These are phyloP conservation scores for Pachysandra terminalis DNA, from an alignment of 164 flowering plant species.

Conservation along the genomic window DNA sequence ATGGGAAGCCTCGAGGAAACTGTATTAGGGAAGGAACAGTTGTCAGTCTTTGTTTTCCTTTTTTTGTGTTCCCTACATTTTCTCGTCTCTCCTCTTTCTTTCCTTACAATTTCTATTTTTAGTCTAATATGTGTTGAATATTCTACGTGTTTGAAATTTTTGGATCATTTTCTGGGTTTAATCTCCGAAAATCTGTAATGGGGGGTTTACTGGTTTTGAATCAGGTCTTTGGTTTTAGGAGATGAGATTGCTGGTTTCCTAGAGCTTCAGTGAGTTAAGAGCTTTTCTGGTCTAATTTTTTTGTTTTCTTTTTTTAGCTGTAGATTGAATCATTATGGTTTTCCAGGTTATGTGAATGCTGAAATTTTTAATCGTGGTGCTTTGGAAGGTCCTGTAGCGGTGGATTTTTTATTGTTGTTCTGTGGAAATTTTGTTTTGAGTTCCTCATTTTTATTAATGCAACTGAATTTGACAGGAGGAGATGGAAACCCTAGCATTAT, in stretches of 20 bases:
- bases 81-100: no score
- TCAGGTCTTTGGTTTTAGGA: neutral
- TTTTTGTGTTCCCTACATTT: no score
- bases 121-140: neutral
- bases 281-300: neutral
- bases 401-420: slow-evolving; percentile 3
- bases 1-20: no score
- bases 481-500: neutral
- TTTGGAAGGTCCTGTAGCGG: neutral
- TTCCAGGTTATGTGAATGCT: slow-evolving; percentile 3
- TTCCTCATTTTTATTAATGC: neutral
- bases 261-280: neutral
- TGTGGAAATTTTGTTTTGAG: neutral
- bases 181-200: neutral
- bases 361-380: slow-evolving; percentile 4
- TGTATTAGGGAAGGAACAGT: no score
- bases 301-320: no score
- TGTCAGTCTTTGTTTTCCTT: no score
- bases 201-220: neutral
- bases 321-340: neutral
- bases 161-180: neutral
- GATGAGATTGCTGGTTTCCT: neutral
- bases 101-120: no score
- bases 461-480: neutral
- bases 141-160: neutral